phyloP scores from a whole-genome alignment of 176 grass and related monocot genomes.

The Oryza longistaminata region DNA sequence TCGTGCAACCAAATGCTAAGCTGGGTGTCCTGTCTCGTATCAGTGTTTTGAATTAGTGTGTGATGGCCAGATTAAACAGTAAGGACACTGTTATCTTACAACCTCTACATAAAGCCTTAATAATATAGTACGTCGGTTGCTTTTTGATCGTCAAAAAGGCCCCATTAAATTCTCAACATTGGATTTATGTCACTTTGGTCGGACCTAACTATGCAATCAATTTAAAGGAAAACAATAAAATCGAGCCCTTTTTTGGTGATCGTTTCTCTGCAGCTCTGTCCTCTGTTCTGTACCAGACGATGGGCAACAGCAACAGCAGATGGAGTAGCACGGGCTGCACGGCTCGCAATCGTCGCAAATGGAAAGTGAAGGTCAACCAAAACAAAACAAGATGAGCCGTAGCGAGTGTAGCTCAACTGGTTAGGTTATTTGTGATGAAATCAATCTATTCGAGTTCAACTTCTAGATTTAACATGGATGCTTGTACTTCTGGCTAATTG shows the following conservation, averaged over 20 bases:
- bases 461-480: too few relatives aligned
- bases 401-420: too few relatives aligned
- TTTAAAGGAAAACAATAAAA: background rate
- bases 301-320: background rate
- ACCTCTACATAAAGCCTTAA: background rate
- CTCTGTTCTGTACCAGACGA: background rate
- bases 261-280: background rate
- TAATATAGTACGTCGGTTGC: background rate
- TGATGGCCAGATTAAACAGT: background rate
- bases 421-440: too few relatives aligned
- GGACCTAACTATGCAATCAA: background rate
- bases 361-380: background rate
- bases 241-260: background rate
- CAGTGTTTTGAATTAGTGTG: background rate
- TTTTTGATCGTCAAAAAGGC: background rate
- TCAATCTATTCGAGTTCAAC: too few relatives aligned
- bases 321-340: background rate
- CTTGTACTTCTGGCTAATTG: too few relatives aligned
- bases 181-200: background rate
- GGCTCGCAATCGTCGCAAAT: background rate
- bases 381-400: too few relatives aligned
- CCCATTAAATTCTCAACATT: too few relatives aligned
- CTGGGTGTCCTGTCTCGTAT: background rate
- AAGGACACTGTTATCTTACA: background rate
- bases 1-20: background rate